Evolutionary conservation across 768 basidiomycete species (phyloP).

Genomic region (Mycena amicta): DNA sequence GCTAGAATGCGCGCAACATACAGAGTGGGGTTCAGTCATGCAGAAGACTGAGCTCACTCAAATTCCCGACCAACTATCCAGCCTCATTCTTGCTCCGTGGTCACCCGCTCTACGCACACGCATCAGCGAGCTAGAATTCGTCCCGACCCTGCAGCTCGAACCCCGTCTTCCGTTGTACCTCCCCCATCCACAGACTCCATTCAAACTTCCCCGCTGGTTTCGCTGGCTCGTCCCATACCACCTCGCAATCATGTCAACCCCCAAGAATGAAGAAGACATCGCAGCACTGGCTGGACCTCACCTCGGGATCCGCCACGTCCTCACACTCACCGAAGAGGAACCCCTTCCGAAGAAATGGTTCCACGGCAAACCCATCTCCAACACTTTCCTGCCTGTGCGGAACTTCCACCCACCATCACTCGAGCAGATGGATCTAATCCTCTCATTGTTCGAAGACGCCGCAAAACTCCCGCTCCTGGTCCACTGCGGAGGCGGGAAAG

Average conservation of each 20-base stretch:
- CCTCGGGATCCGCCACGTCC: slow-evolving; percentile 58
- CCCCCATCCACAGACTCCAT: slow-evolving; percentile 27
- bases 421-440: slow-evolving; percentile 62
- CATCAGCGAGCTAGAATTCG: slow-evolving; percentile 33
- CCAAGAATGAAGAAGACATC: slow-evolving; percentile 53
- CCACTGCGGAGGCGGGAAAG: slow-evolving; percentile 67
- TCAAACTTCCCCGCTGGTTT: slow-evolving; percentile 59
- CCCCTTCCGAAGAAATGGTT: slow-evolving; percentile 55
- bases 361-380: slow-evolving; percentile 41
- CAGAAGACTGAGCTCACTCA: slow-evolving; percentile 43
- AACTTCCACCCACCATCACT: slow-evolving; percentile 58
- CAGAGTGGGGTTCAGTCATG: slow-evolving; percentile 56
- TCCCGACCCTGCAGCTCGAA: slow-evolving; percentile 43
- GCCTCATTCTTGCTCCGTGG: slow-evolving; percentile 46
- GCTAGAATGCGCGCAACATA: slow-evolving; percentile 43
- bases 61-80: slow-evolving; percentile 36
- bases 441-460: slow-evolving; percentile 47
- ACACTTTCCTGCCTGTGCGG: slow-evolving; percentile 58
- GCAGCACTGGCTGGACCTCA: slow-evolving; percentile 43
- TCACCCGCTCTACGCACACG: slow-evolving; percentile 33
- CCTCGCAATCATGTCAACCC: slow-evolving; percentile 64
- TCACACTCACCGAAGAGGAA: slow-evolving; percentile 61
- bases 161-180: slow-evolving; percentile 45
- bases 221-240: slow-evolving; percentile 64
- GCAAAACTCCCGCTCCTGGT: slow-evolving; percentile 52